Evolutionary conservation across 2,329 filamentous ascomycete genomes (phyloP), one percentile per base, ranked within the genome.

Genomic region (Talaromyces sp.): DNA sequence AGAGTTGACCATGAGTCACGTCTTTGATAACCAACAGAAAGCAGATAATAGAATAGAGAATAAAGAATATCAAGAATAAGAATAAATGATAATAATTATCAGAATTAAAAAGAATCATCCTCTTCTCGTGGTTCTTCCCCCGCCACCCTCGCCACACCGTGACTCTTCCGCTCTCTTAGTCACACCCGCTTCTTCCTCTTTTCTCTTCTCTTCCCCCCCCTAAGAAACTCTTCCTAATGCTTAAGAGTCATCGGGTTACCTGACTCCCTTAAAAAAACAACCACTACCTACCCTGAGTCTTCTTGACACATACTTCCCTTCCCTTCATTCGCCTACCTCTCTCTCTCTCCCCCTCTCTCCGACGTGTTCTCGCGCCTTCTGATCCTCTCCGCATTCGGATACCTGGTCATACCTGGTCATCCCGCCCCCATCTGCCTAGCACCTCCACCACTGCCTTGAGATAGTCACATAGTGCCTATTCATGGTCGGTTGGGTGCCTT

Each of bases 391-490:
- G 27, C 29, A 14, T 47, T 22, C 27, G 41, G 24, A 27, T 27
- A 27, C 24, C 24, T 9, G 24, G 24, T 33, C 29, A 16, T 43
- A 22, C 55, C 43, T 55, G 40, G 27, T 39, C 33, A 14, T 39
- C 22, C 33, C 40, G 49, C 37, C 41, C 45, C 42, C 37, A 44
- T 44, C 58, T 57, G 56, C 58, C 55, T 54, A 51, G 53, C 39
- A 55, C 24, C 44, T 46, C 54, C 54, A 51, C 60, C 51, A 45
- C 67, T 69, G 62, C 65, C 64, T 70, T 47, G 62, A 64, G 65
- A 60, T 59, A 57, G 55, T n/a, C 36, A 39, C 17, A 10, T 19
- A 66, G 66, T 70, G 69, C 66, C 66, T 70, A 65, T 63, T 59
- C 57, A 60, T 65, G 63, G 41, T 51, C 29, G 52, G 64, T 62